A percentile compares a stretch with the other conserved stretches of the same genome.
phyloP scores from a whole-genome alignment of 768 basidiomycete genomes.

The Boletus reticuloceps region DNA sequence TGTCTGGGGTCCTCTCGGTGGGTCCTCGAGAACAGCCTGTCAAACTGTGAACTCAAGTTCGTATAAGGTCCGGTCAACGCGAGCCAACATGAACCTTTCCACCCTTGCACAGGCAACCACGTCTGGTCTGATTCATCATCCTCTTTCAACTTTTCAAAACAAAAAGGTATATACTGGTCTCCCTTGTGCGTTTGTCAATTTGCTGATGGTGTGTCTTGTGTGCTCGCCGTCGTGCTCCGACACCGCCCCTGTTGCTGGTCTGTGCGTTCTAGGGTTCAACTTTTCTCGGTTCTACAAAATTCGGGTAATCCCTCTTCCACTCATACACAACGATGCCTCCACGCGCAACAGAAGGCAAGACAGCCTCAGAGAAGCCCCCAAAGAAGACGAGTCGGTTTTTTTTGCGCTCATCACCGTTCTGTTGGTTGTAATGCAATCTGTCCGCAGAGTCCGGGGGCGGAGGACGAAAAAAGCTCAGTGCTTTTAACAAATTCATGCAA shows the following conservation, averaged over 20 bases:
- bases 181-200: conserved; percentile 8
- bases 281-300: conserved; percentile 12
- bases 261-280: conserved; percentile 23
- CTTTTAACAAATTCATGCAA: conserved; percentile 82
- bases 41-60: conserved; percentile 23
- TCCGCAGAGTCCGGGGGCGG: conserved; percentile 51
- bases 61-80: conserved; percentile 61
- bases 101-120: conserved; percentile 40
- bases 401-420: conserved; percentile 12
- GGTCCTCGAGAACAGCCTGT: conserved; percentile 20
- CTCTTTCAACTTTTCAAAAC: conserved; percentile 6
- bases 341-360: conserved; percentile 37
- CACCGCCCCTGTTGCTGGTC: conserved; percentile 32
- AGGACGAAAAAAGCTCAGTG: conserved; percentile 59
- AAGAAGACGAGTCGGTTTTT: conserved; percentile 51
- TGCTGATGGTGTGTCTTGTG: background rate
- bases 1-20: conserved; percentile 29
- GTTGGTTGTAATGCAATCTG: conserved; percentile 10
- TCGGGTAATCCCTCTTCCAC: conserved; percentile 4
- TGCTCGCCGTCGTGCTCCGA: conserved; percentile 3
- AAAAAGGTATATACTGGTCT: conserved; percentile 8
- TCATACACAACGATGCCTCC: conserved; percentile 40
- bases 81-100: conserved; percentile 49
- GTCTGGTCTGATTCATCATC: conserved; percentile 17
- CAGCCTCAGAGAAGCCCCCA: conserved; percentile 44